Conservation (phyloP, 495 filamentous ascomycete species). For the Neurospora tetrasperma region DNA sequence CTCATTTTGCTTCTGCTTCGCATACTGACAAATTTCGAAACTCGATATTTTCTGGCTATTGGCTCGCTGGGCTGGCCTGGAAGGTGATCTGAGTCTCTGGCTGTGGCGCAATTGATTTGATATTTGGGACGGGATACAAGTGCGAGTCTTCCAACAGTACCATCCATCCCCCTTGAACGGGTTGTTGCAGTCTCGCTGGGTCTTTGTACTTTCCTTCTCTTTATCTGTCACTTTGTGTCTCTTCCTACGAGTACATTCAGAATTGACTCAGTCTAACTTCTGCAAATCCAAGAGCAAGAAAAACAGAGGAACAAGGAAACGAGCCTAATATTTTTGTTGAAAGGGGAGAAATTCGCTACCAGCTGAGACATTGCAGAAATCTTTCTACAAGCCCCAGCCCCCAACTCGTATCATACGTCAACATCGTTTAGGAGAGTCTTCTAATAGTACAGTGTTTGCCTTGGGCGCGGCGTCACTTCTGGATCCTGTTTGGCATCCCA, state of each 20-base stretch:
- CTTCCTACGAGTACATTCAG: constrained; percentile 44
- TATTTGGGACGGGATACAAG: background rate
- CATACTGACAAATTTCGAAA: background rate
- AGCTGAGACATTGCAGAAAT: background rate
- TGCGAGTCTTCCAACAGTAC: background rate
- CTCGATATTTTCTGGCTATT: constrained; percentile 1
- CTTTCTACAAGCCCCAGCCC: constrained; percentile 14
- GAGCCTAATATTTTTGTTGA: background rate
- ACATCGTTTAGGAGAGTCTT: constrained; percentile 10
- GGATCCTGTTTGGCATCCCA: constrained; percentile 8
- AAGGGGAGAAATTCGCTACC: background rate
- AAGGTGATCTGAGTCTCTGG: background rate
- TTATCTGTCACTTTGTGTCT: constrained; percentile 24
- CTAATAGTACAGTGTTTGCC: constrained; percentile 26
- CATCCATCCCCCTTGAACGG: constrained; percentile 11
- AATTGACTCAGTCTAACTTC: constrained; percentile 46
- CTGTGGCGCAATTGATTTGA: background rate
- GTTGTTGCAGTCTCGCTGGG: constrained; percentile 17
- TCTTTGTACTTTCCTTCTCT: constrained; percentile 31
- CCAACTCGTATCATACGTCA: constrained; percentile 27
- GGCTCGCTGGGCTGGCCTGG: background rate
- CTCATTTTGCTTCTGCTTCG: background rate
- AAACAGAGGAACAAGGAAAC: constrained; percentile 17
- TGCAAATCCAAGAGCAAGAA: constrained; percentile 30
- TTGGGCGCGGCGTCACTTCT: constrained; percentile 7